Conservation (phyloP, 1,139 yeast genomes). For the Saccharomyces pastorianus region DNA sequence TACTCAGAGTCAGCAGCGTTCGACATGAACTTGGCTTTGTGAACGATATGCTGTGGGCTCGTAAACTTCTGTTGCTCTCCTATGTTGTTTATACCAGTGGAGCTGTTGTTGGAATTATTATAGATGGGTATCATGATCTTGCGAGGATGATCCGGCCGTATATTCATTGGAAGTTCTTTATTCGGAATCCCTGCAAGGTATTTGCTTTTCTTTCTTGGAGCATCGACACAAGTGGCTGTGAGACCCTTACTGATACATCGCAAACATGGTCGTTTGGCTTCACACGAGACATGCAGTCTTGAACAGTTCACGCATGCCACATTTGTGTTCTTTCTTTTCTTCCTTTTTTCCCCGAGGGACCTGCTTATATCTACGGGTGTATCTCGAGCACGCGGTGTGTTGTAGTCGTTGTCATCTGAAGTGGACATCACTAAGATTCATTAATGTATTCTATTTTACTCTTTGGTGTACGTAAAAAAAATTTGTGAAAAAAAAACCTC, state of each 20-base stretch:
- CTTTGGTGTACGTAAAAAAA: not conserved
- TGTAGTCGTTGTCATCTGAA: slow-evolving; percentile 4
- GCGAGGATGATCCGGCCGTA: slow-evolving; percentile 4
- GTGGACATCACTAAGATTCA: not conserved
- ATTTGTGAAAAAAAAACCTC: too few species aligned
- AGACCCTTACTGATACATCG: slow-evolving; percentile 69
- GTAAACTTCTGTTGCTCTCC: not conserved
- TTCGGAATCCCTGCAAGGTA: slow-evolving; percentile 56
- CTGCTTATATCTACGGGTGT: not conserved
- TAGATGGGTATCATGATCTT: not conserved
- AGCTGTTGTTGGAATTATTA: not conserved
- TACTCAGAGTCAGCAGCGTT: slow-evolving; percentile 77
- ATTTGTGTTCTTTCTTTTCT: slow-evolving; percentile 48
- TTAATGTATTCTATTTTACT: not conserved
- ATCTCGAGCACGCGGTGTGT: not conserved
- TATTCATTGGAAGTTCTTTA: slow-evolving; percentile 13
- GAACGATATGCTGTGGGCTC: slow-evolving; percentile 13
- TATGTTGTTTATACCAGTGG: not conserved
- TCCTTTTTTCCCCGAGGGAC: slow-evolving; percentile 3
- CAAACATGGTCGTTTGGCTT: slow-evolving; percentile 69
- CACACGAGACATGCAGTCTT: slow-evolving; percentile 82
- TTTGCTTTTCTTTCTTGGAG: slow-evolving; percentile 79
- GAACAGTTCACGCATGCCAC: slow-evolving; percentile 87
- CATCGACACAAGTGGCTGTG: slow-evolving; percentile 72
- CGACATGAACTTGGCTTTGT: slow-evolving; percentile 43